Percentiles rank a stretch among this genome's conserved stretches.
phyloP scores from a whole-genome alignment of 768 basidiomycete species.

The Strobilomyces echinocephalus region DNA sequence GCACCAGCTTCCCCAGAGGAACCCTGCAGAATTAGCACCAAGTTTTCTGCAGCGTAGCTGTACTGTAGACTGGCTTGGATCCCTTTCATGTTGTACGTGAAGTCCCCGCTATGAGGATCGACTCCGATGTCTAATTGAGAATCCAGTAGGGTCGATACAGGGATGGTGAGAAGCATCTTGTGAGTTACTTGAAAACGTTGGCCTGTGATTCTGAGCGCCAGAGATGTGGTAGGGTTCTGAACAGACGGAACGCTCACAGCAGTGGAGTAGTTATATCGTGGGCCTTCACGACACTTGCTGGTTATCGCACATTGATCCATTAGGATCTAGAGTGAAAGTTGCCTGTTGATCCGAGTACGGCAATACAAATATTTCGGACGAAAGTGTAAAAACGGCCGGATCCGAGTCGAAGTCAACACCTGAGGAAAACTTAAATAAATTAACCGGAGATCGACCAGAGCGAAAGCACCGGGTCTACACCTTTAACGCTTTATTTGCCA shows the following conservation, averaged over 20 bases:
- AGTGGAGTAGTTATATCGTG: neutral
- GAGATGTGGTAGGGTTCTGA: neutral
- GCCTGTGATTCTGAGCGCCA: neutral
- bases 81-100: neutral
- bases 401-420: neutral
- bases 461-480: neutral
- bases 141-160: neutral
- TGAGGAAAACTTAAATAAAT: neutral
- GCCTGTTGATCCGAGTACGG: neutral
- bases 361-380: neutral
- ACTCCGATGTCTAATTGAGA: neutral
- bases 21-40: neutral
- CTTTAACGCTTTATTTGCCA: too few relatives aligned
- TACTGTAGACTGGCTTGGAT: neutral
- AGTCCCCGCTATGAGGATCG: neutral
- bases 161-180: neutral
- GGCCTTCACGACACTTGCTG: neutral
- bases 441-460: neutral
- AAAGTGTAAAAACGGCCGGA: neutral
- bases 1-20: neutral
- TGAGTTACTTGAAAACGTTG: neutral
- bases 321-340: neutral
- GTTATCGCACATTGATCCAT: neutral
- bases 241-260: neutral
- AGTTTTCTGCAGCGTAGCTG: neutral